Evolutionary conservation across 2,329 filamentous ascomycete species (phyloP), one percentile per base, ranked within the genome.

Genomic region (Rhynchosporium graminicola): DNA sequence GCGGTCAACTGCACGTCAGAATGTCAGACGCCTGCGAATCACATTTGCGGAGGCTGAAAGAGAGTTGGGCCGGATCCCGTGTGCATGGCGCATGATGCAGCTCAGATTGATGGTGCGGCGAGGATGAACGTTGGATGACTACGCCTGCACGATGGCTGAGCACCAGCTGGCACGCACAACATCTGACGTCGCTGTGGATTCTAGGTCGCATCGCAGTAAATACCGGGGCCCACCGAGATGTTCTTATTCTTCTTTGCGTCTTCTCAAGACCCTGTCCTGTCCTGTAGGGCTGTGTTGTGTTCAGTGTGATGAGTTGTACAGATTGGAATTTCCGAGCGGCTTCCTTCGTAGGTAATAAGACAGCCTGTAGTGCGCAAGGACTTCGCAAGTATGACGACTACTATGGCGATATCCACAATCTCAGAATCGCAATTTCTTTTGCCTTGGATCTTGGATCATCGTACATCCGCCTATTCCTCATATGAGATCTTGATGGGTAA

Each of bases 151-250:
- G 52, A 63, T 62, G 61, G 61, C 64, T 63, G 55, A 63, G 59
- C 59, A 26, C 20, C 20, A 7, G 4, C 26, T 26, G 13, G 7
- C 8, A 50, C 29, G 42, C 36, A 42, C 28, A 46, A 36, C 52
- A 56, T 33, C 43, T 63, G 60, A 65, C 63, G 56, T 65, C 48
- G 59, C 20, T n/a, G 50, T 62, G 47, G 54, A 57, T 59, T 43
- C 42, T 55, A 58, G 51, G 29, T 54, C 50, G 33, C 26, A 45
- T 6, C 4, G 43, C 2, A 20, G 31, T 56, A 56, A 38, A 38
- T 56, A 56, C 57, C 63, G 63, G 63, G 20, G 45, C 38, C 29
- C 61, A 56, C 64, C 64, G 64, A 63, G 56, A 48, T 57, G 38
- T 40, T 57, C 55, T 59, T 2, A 33, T 57, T 42, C 51, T 28